Evolutionary conservation across 768 basidiomycete species (phyloP).

Genomic region (Scleroderma bovista): DNA sequence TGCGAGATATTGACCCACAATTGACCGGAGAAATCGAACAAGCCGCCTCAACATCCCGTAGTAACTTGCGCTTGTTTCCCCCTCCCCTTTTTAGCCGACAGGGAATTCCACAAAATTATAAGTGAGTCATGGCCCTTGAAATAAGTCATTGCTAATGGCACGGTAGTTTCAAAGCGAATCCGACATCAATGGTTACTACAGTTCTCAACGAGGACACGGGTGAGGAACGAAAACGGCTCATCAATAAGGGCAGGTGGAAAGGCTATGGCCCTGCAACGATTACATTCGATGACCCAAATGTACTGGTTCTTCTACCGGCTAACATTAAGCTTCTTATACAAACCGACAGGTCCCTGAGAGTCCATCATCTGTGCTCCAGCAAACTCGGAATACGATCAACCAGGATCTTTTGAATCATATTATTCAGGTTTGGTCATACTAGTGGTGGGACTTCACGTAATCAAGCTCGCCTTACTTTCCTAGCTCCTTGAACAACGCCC

Average conservation of each 20-base stretch:
- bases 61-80: conserved; percentile 73
- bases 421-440: conserved; percentile 37
- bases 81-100: conserved; percentile 88
- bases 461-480: conserved; percentile 4
- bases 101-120: conserved; percentile 73
- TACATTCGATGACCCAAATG: conserved; percentile 52
- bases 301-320: conserved; percentile 16
- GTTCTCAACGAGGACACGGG: conserved; percentile 70
- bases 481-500: conserved; percentile 74
- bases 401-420: conserved; percentile 49
- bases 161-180: conserved; percentile 69
- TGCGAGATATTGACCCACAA: conserved; percentile 49
- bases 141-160: not conserved
- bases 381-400: conserved; percentile 50
- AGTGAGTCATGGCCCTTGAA: conserved; percentile 37
- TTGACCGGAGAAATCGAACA: conserved; percentile 19
- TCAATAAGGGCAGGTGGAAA: conserved; percentile 85
- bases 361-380: conserved; percentile 58
- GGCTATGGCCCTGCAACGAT: conserved; percentile 72
- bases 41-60: conserved; percentile 29
- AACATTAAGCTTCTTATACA: conserved; percentile 1
- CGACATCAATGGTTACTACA: conserved; percentile 65
- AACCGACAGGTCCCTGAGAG: conserved; percentile 54
- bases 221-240: conserved; percentile 75
- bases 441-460: conserved; percentile 1